Evolutionary conservation across 805 yeast genomes (phyloP), one percentile per base, ranked within the genome.

Genomic region (Metschnikowia arizonensis): DNA sequence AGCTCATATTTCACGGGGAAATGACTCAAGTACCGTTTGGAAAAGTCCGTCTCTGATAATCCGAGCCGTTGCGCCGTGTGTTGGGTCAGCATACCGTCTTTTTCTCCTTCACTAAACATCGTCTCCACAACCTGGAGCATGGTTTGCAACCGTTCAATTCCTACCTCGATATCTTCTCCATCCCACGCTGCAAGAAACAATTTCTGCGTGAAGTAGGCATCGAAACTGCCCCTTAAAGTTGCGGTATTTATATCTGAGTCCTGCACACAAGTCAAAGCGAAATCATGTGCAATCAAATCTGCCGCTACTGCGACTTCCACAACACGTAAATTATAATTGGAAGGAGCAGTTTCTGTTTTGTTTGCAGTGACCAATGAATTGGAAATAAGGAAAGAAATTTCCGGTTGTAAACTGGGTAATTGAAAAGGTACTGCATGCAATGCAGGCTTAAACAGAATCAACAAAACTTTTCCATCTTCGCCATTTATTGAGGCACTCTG

Each of bases 261-360:
- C 40, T 63, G 69, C 5, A 61, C 66, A 29, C 78, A 61, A 1
- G 54, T 52, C 40, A 80, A 60, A 10, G 71, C 74, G 39, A 73
- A 70, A 49, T 67, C 67, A 29, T 66, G 57, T 8, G 84, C 86
- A 48, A 83, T 61, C 10, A 79, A 62, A 38, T 76, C 78, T 0
- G 87, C 81, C 3, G 86, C 85, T n/a, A 82, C 65, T 1, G 83
- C 79, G 33, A 80, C 83, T 58, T 83, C 89, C 11, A 82, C 88
- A 1, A 82, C 88, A 35, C 90, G 72, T 54, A 84, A 68, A 57
- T 83, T 83, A 62, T 83, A 83, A 61, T 81, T 80, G 6, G 72
- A 64, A 0, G 89, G 87, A 1, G 83, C 88, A 1, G 88, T 81
- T 58, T 80, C 85, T 45, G 74, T 77, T 58, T 83, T 84, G 63